A percentile compares a stretch with the other conserved stretches of the same genome.
Evolutionary conservation across 2,329 filamentous ascomycete species (phyloP).

Genomic region (Scytalidium sp.): DNA sequence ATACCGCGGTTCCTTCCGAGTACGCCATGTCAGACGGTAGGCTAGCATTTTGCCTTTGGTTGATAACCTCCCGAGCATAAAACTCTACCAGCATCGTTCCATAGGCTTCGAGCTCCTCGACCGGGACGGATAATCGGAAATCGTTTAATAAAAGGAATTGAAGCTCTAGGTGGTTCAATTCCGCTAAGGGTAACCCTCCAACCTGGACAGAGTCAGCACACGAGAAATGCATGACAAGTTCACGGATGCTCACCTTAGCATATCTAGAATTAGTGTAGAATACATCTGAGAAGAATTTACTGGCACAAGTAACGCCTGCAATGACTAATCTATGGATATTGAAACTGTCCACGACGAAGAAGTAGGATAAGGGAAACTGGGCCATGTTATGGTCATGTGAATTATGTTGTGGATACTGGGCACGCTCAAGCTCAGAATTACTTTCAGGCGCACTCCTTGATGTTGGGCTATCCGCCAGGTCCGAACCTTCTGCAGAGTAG

Average conservation of each 20-base stretch:
- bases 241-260: constrained; percentile 72
- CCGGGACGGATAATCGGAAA: constrained; percentile 86
- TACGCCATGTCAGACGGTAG: constrained; percentile 21
- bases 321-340: constrained; percentile 98
- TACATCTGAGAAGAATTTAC: constrained; percentile 98
- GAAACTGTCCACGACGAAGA: constrained; percentile 97
- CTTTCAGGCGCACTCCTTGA: constrained; percentile 25
- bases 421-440: constrained; percentile 19
- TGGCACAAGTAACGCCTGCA: constrained; percentile 94
- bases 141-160: constrained; percentile 96
- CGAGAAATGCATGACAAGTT: constrained; percentile 3
- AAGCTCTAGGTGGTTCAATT: constrained; percentile 93
- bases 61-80: constrained; percentile 86
- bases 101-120: constrained; percentile 95
- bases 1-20: constrained; percentile 11
- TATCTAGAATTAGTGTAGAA: constrained; percentile 99
- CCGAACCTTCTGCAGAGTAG: constrained; percentile 26
- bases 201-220: constrained; percentile 59
- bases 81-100: constrained; percentile 99
- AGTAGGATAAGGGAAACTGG: constrained; percentile 51
- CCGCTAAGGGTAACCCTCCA: constrained; percentile 84
- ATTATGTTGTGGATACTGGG: constrained; percentile 23
- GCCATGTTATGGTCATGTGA: constrained; percentile 14
- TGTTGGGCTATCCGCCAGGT: constrained; percentile 24
- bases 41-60: constrained; percentile 39